These are phyloP conservation scores for Dovyalis caffra DNA, from an alignment of 345 rosid species.

Conservation along the genomic window DNA sequence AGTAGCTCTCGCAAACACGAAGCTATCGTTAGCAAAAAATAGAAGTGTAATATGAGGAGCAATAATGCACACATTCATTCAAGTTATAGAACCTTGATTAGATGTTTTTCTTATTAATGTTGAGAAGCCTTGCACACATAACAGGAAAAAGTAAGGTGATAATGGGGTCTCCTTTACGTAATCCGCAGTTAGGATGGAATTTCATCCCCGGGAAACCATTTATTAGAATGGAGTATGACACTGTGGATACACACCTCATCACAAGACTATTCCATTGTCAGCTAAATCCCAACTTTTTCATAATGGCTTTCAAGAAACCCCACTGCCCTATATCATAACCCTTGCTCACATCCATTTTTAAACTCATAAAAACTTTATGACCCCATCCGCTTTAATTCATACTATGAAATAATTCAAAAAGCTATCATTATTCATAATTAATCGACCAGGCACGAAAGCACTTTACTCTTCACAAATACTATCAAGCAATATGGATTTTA, in stretches of 20 bases:
- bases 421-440: not conserved
- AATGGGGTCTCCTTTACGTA: not conserved
- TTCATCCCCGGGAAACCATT: not conserved
- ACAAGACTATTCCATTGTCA: not conserved
- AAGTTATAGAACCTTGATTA: rapidly evolving
- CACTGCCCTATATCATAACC: not conserved
- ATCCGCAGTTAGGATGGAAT: not conserved
- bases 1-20: not conserved
- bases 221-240: not conserved
- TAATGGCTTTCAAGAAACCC: not conserved
- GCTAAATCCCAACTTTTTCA: not conserved
- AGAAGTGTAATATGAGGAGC: not conserved
- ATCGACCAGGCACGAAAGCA: not conserved
- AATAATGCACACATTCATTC: not conserved
- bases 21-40: not conserved
- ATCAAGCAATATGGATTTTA: not conserved
- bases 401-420: not conserved
- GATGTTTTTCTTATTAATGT: not conserved
- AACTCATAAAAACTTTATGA: not conserved
- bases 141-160: not conserved
- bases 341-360: not conserved
- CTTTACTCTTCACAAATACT: not conserved
- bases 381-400: not conserved
- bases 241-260: not conserved
- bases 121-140: not conserved